phyloP scores from a whole-genome alignment of 1,139 yeast species.

The Geotrichum macrosporum region DNA sequence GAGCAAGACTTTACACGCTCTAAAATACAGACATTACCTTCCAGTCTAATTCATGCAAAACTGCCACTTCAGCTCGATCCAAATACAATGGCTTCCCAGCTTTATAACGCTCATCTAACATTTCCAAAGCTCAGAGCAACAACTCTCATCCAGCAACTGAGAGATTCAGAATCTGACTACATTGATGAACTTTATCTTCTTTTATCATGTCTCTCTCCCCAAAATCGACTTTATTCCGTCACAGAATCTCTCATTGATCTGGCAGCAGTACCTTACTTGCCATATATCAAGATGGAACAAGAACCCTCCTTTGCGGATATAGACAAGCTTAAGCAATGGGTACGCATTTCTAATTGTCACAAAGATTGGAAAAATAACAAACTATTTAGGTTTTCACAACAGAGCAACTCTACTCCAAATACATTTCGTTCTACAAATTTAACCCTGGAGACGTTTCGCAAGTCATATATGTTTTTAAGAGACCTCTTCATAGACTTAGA shows the following conservation, averaged over 20 bases:
- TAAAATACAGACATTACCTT: no score
- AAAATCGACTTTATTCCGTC: constrained; percentile 2
- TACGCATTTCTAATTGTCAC: not conserved
- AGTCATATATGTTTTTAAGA: constrained; percentile 38
- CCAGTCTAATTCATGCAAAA: no score
- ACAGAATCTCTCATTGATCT: constrained; percentile 4
- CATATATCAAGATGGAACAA: not conserved
- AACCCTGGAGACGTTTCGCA: constrained; percentile 38
- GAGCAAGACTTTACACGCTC: no score
- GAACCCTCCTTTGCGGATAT: not conserved
- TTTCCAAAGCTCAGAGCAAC: constrained; percentile 1
- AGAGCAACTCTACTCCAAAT: constrained; percentile 23
- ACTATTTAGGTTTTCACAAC: constrained; percentile 9
- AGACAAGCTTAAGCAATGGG: constrained; percentile 16
- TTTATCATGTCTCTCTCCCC: constrained; percentile 1
- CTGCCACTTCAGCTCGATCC: constrained; percentile 1
- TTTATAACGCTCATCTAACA: not conserved
- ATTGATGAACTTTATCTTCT: constrained; percentile 13
- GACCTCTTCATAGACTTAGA: constrained; percentile 42
- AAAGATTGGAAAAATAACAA: not conserved
- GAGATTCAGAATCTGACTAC: constrained; percentile 6
- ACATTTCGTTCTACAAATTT: constrained; percentile 36
- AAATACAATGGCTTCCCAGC: not conserved
- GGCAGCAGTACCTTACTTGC: constrained; percentile 2
- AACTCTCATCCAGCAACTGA: constrained; percentile 5